These are phyloP conservation scores for Lotmaria passim DNA, from an alignment of 208 protist species.

Conservation along the genomic window DNA sequence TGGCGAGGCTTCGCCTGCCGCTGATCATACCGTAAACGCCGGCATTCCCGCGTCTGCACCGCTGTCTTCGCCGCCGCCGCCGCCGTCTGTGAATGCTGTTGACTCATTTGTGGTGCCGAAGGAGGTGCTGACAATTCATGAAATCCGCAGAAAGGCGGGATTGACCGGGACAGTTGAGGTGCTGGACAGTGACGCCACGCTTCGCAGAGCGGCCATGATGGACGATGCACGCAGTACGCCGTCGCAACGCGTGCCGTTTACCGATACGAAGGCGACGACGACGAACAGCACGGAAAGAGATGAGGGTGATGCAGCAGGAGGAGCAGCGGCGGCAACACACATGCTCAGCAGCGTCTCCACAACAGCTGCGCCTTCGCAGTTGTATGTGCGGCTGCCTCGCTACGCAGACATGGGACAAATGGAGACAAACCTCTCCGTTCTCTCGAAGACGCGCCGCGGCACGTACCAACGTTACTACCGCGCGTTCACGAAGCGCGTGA, in stretches of 20 bases:
- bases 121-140: constrained; percentile 39
- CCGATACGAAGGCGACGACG: not conserved
- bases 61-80: not conserved
- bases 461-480: constrained; percentile 62
- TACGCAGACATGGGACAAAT: constrained; percentile 57
- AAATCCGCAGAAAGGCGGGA: constrained; percentile 30
- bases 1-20: too few species aligned
- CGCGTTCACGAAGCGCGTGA: constrained; percentile 48
- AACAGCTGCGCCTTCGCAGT: not conserved
- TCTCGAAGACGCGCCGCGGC: constrained; percentile 53
- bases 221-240: not conserved
- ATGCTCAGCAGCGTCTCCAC: not conserved
- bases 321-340: not conserved
- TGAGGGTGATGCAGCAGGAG: too few species aligned
- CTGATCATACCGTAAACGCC: too few species aligned
- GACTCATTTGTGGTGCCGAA: constrained; percentile 37
- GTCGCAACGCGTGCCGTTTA: not conserved
- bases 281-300: too few species aligned
- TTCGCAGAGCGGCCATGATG: not conserved
- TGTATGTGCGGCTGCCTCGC: constrained; percentile 29
- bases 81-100: not conserved
- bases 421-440: constrained; percentile 68
- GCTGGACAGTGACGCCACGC: constrained; percentile 33
- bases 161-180: constrained; percentile 40
- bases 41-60: not conserved